Base-by-base conservation (phyloP, 2,329 filamentous ascomycete genomes). In the Exutisphaerella laricina region DNA sequence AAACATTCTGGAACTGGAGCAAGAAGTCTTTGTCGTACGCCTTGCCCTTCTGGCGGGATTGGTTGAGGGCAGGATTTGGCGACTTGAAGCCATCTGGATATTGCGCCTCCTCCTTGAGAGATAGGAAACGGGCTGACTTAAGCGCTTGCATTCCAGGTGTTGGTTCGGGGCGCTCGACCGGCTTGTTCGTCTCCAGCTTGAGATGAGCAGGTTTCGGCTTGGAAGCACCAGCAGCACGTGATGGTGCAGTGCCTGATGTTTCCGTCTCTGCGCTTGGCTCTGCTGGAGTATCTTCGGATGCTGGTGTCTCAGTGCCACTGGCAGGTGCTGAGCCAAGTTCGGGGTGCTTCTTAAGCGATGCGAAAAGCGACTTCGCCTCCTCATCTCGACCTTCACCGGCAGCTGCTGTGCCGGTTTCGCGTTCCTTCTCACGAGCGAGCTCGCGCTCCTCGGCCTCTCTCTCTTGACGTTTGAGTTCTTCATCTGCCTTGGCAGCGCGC, bases 21-120 rank as follows among this genome's bases (percentile, higher is more conserved):
- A 98, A 72, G 74, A 98, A 98, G 58, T 84, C 83, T 59, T 89
- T 86, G 69, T 97, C 88, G 67, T 98, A 98, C 66, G 94, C 89
- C 73, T 94, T 94, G 30, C 80, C 83, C 65, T 81, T 84, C 70
- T 89, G 90, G 21, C 49, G 46, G 66, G 79, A 75, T 20, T 87
- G 84, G 66, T 97, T 98, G 53, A 96, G 71, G 2, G 90, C 86
- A 8, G 90, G 88, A 68, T 96, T 97, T 5, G 92, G 92, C 18
- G 89, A 95, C 48, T 77, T 79, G 63, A 97, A 84, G 41, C 86
- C 85, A 3, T 79, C 70, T 12, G 92, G 90, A 64, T 98, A 98
- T 29, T 84, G 77, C 49, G 88, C 75, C 12, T 66, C 56, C 58
- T 85, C 80, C 52, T 89, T 80, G 50, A 90, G 80, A 37, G 84